Percentiles rank a stretch among this genome's conserved stretches.
Evolutionary conservation across 345 rosid species (phyloP).

Genomic region (Theobroma cacao): DNA sequence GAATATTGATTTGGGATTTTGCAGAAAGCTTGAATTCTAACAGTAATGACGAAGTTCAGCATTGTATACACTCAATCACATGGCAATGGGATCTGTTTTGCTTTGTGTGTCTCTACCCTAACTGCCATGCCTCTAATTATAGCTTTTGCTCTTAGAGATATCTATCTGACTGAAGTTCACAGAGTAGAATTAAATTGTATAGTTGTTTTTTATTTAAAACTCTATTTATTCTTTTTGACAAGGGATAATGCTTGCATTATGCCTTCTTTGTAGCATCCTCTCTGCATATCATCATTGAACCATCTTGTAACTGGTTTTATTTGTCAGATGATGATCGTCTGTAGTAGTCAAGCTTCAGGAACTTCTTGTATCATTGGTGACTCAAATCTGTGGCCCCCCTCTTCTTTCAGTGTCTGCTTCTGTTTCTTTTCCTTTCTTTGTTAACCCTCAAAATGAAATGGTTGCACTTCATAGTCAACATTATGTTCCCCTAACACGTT

Average conservation of each 20-base stretch:
- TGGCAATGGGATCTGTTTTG: conserved; percentile 15
- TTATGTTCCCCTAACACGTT: not conserved
- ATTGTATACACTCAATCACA: conserved; percentile 10
- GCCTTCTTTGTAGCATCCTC: not conserved
- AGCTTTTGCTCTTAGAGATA: conserved; percentile 11
- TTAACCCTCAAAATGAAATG: no score
- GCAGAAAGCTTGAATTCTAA: conserved; percentile 63
- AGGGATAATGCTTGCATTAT: not conserved
- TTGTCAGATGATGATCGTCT: not conserved
- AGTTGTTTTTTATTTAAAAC: not conserved
- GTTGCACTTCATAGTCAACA: no score
- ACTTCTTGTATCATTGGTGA: not conserved
- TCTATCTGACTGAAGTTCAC: not conserved
- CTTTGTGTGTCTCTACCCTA: not conserved
- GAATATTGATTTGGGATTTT: conserved; percentile 39
- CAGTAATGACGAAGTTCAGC: not conserved
- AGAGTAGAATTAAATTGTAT: not conserved
- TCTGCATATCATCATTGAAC: not conserved
- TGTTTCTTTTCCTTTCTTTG: no score
- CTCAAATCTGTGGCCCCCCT: not conserved
- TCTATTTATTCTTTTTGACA: not conserved
- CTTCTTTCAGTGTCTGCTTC: no score
- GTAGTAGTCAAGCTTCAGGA: not conserved
- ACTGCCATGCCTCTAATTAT: conserved; percentile 13
- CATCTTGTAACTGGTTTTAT: not conserved